Base-by-base conservation (phyloP, 2,329 filamentous ascomycete species). In the Zalaria obscura region DNA sequence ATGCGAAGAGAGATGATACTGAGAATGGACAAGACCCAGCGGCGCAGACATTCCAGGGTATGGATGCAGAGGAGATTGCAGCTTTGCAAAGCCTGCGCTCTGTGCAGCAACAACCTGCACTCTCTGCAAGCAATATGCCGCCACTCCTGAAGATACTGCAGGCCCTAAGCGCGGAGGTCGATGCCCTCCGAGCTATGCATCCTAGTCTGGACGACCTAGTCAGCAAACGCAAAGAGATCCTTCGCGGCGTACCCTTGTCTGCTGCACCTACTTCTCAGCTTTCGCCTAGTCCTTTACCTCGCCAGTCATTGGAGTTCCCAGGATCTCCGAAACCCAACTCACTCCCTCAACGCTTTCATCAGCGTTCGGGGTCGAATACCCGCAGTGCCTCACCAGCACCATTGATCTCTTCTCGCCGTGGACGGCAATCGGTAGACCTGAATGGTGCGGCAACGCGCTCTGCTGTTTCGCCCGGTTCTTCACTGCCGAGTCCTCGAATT, bases 181-280 rank as follows among this genome's bases (percentile, higher is more conserved):
- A 61, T 26, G 52, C 50, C 11, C 62, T 72, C 26, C 61, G 66
- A 34, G 50, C 53, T 28, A 60, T 62, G 27, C 59, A 71, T 5
- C 60, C 62, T 4, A 66, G 66, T 40, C 61, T 70, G 44, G 65
- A 70, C 43, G 61, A 64, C 18, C 61, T 70, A 36, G 57, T 73
- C 18, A 56, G 61, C 3, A 67, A 63, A 38, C 62, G 69, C 27
- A 69, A 70, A 46, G 61, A 65, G 39, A 67, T 68, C 32, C 67
- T 73, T 40, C 62, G 44, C 29, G 40, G 40, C 9, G 38, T 35
- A 18, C 18, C 18, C 18, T 18, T 18, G 18, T 18, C 18, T 18
- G 18, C 18, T 18, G 18, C 18, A 18, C 18, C 18, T 18, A 2
- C 18, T 18, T 18, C 18, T 18, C 18, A 18, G 18, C 18, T 18